Conservation (phyloP, 768 basidiomycete species). For the Tulasnella sp. region DNA sequence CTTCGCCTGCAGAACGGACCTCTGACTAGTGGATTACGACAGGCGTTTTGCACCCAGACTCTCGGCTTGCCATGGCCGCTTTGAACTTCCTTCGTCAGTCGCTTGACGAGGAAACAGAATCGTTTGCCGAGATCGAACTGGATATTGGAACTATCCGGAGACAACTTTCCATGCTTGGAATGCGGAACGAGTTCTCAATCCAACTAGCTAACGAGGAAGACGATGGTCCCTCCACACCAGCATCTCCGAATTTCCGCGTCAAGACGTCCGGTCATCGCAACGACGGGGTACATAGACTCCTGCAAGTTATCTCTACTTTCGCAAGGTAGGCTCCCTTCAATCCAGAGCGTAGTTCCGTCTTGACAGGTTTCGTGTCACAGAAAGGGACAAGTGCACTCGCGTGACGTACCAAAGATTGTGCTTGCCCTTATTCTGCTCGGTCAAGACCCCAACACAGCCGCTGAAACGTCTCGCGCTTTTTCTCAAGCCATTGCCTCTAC, state of each 20-base stretch:
- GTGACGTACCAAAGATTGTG: conserved; percentile 17
- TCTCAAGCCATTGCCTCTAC: not conserved
- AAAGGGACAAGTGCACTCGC: not conserved
- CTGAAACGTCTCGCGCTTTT: not conserved
- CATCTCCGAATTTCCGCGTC: not conserved
- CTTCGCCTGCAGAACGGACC: not conserved
- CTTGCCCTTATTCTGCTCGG: conserved; percentile 17
- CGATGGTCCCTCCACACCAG: not conserved
- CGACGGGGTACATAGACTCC: conserved; percentile 2
- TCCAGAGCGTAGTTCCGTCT: not conserved
- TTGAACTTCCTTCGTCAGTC: not conserved
- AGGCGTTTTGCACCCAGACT: conserved; percentile 15
- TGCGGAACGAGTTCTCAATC: not conserved
- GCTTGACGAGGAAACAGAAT: not conserved
- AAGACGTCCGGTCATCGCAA: not conserved
- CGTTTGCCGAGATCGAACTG: conserved; percentile 20
- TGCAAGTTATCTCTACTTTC: not conserved
- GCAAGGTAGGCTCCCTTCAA: not conserved
- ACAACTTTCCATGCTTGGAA: conserved; percentile 9
- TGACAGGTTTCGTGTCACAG: not conserved
- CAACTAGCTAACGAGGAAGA: not conserved
- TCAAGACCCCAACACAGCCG: not conserved
- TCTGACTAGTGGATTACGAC: not conserved
- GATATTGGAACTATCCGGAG: conserved; percentile 18
- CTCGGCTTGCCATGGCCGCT: not conserved